Conservation (phyloP, 2,329 filamentous ascomycete genomes). For the Nemania sp. region DNA sequence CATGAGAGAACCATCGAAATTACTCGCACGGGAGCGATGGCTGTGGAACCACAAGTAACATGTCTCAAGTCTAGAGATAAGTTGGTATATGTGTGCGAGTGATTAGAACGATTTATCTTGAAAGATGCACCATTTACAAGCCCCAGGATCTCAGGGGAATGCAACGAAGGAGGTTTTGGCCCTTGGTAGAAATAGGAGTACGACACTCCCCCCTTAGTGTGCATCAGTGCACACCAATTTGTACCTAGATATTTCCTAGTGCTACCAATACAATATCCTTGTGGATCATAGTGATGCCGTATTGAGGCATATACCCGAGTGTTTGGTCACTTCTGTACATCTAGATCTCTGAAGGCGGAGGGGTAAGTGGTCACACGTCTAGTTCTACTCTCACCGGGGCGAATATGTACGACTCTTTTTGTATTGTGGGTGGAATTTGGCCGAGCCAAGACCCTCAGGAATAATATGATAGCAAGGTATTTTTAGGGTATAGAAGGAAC, state of each 20-base stretch:
- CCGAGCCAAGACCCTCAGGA: constrained; percentile 1
- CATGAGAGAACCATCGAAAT: neutral
- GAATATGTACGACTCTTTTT: constrained; percentile 9
- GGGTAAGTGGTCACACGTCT: constrained; percentile 15
- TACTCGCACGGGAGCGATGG: neutral
- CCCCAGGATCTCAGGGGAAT: neutral
- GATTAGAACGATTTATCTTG: neutral
- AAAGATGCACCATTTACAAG: neutral
- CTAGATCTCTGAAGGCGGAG: constrained; percentile 15
- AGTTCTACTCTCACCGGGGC: constrained; percentile 8
- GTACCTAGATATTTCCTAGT: neutral
- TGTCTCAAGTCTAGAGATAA: neutral
- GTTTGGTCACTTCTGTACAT: neutral
- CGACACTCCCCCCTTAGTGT: neutral
- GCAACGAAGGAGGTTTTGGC: neutral
- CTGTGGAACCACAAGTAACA: neutral
- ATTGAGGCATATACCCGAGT: neutral
- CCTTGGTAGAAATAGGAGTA: neutral
- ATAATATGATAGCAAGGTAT: neutral
- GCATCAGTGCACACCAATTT: neutral
- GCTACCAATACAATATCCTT: neutral
- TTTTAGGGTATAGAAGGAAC: neutral
- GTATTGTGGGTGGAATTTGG: constrained; percentile 12
- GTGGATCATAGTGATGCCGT: neutral
- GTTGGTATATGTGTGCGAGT: neutral